These are phyloP conservation scores for Bathelium albidoporum DNA, from an alignment of 495 filamentous ascomycete species.

Conservation along the genomic window DNA sequence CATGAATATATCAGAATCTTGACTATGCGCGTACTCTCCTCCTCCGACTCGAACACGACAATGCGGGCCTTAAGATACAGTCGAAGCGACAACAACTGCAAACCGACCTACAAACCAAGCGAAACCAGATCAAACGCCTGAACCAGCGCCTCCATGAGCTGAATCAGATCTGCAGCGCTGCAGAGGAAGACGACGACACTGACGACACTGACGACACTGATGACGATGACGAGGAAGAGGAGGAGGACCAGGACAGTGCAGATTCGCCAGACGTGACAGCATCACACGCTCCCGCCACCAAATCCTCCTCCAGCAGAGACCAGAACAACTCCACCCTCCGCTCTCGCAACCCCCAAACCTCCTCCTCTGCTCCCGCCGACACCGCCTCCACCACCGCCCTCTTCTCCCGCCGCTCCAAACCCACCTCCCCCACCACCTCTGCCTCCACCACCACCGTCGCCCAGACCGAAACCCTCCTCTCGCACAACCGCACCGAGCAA, in stretches of 20 bases:
- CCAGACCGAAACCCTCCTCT: slow-evolving; percentile 57
- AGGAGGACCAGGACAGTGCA: slow-evolving; percentile 12
- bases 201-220: slow-evolving; percentile 12
- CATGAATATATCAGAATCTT: slow-evolving; percentile 52
- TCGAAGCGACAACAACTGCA: slow-evolving; percentile 57
- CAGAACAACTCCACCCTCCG: slow-evolving; percentile 24
- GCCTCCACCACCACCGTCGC: slow-evolving; percentile 25
- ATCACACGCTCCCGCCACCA: slow-evolving; percentile 26
- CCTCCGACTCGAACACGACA: slow-evolving; percentile 64
- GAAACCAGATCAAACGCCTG: slow-evolving; percentile 40
- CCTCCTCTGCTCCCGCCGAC: slow-evolving; percentile 10
- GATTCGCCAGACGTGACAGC: slow-evolving; percentile 5
- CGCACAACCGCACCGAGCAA: slow-evolving; percentile 66
- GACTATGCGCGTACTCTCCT: slow-evolving; percentile 70
- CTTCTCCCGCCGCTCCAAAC: slow-evolving; percentile 18
- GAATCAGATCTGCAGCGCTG: slow-evolving; percentile 41
- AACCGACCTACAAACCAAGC: slow-evolving; percentile 53
- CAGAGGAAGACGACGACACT: slow-evolving; percentile 14
- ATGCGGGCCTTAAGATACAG: slow-evolving; percentile 51
- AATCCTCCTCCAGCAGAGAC: slow-evolving; percentile 19
- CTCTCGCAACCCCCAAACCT: slow-evolving; percentile 17
- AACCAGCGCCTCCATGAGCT: slow-evolving; percentile 33
- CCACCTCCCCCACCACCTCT: slow-evolving; percentile 19
- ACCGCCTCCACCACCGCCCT: slow-evolving; percentile 22
- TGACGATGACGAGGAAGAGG: slow-evolving; percentile 18